These are phyloP conservation scores for Paramecium sexaurelia DNA, from an alignment of 73 alveolate genomes.

Conservation along the genomic window DNA sequence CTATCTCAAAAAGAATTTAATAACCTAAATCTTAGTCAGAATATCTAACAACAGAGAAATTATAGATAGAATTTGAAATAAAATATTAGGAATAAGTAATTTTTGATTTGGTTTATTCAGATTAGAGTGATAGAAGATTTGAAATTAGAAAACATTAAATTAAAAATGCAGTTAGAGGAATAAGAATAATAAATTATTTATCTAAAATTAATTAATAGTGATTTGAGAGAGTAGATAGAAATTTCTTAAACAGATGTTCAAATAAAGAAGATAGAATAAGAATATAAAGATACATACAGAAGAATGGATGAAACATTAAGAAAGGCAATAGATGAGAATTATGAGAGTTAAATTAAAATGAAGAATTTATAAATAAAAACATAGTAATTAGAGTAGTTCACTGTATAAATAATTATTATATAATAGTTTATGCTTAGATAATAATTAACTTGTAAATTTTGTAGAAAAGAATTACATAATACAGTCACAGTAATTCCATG, in stretches of 20 bases:
- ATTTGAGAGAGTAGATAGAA: not conserved
- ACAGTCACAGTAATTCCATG: not conserved
- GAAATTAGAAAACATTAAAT: not conserved
- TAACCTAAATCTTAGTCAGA: not conserved
- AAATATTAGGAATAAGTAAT: not conserved
- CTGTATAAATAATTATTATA: not conserved
- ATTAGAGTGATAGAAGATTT: not conserved
- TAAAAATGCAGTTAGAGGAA: constrained; percentile 36
- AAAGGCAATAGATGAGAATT: not conserved
- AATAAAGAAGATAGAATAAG: not conserved
- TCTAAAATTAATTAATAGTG: not conserved
- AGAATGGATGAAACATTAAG: not conserved
- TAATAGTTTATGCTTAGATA: not conserved
- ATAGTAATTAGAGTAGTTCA: not conserved
- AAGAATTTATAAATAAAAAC: not conserved
- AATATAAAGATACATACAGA: not conserved
- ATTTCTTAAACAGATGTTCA: not conserved
- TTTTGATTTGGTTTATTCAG: no score
- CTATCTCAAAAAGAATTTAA: not conserved
- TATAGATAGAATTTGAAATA: not conserved
- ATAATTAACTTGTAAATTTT: not conserved
- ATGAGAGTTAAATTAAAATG: not conserved
- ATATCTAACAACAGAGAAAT: not conserved
- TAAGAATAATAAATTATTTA: not conserved
- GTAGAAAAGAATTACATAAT: not conserved